These are phyloP conservation scores for Leishmania mexicana DNA, from an alignment of 208 protist species.

Conservation along the genomic window DNA sequence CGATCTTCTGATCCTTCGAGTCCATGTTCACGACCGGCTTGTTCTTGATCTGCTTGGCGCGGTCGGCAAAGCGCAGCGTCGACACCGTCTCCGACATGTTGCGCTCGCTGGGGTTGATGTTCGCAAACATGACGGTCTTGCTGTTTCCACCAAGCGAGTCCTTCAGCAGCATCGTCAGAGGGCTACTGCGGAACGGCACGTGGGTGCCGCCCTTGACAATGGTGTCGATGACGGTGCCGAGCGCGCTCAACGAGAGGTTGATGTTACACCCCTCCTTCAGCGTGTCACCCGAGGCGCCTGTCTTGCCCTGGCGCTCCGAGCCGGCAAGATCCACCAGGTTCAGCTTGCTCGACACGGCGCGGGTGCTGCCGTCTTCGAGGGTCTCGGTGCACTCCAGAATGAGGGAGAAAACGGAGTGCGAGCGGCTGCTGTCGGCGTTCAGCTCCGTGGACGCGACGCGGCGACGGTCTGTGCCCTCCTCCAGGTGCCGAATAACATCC, in stretches of 20 bases:
- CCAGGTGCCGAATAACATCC: slow-evolving; percentile 79
- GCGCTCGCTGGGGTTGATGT: slow-evolving; percentile 86
- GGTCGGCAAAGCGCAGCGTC: slow-evolving; percentile 88
- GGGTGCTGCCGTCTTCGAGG: slow-evolving; percentile 68
- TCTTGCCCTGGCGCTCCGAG: slow-evolving; percentile 90
- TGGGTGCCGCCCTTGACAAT: slow-evolving; percentile 88
- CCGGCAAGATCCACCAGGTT: slow-evolving; percentile 94
- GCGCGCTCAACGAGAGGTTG: slow-evolving; percentile 90
- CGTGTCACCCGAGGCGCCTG: slow-evolving; percentile 89
- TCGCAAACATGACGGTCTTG: slow-evolving; percentile 93
- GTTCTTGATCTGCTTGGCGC: slow-evolving; percentile 94
- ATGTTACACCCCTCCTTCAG: slow-evolving; percentile 95
- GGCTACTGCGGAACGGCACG: slow-evolving; percentile 86
- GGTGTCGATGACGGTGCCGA: slow-evolving; percentile 92
- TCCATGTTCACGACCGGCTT: slow-evolving; percentile 91
- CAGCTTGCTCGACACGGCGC: slow-evolving; percentile 84
- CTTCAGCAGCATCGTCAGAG: slow-evolving; percentile 91
- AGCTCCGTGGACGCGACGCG: slow-evolving; percentile 84
- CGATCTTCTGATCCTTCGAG: slow-evolving; percentile 90
- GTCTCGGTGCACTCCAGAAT: slow-evolving; percentile 80
- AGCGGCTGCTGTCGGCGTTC: slow-evolving; percentile 90
- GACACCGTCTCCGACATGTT: slow-evolving; percentile 91
- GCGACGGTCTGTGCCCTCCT: slow-evolving; percentile 88
- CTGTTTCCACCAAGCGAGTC: slow-evolving; percentile 90
- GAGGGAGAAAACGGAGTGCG: slow-evolving; percentile 92